Evolutionary conservation across 2,329 filamentous ascomycete genomes (phyloP).

Genomic region (Fusarium palustre): DNA sequence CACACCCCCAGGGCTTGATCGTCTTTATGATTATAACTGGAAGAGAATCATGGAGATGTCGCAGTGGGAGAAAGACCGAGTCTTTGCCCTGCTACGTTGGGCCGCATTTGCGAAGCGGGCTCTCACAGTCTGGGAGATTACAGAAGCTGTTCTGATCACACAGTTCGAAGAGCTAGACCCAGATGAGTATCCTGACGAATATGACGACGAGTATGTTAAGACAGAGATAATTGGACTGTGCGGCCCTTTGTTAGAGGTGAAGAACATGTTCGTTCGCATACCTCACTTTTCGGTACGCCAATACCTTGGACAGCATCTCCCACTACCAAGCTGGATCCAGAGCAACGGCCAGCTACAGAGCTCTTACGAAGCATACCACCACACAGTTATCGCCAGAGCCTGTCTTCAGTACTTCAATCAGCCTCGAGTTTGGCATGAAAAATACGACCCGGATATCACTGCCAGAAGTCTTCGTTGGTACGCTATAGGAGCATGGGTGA

Average conservation of each 20-base stretch:
- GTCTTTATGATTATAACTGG: slow-evolving; percentile 51
- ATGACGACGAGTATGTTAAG: slow-evolving; percentile 49
- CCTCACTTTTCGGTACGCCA: slow-evolving; percentile 41
- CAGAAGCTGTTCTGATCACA: slow-evolving; percentile 42
- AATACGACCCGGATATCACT: rapidly evolving
- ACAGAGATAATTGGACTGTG: slow-evolving; percentile 48
- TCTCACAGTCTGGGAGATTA: slow-evolving; percentile 40
- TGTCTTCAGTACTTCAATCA: neutral
- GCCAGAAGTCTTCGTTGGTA: neutral
- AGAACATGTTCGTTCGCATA: slow-evolving; percentile 19
- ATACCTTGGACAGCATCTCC: neutral
- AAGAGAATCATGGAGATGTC: slow-evolving; percentile 31
- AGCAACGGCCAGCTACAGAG: rapidly evolving
- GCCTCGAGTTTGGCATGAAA: neutral
- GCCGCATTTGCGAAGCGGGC: slow-evolving; percentile 41
- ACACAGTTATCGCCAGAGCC: neutral
- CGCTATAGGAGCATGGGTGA: rapidly evolving
- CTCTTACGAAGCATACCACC: rapidly evolving
- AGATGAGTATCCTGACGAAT: slow-evolving; percentile 43
- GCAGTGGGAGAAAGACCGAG: slow-evolving; percentile 34
- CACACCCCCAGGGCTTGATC: slow-evolving; percentile 45
- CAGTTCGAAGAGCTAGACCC: slow-evolving; percentile 30
- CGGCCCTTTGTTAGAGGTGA: slow-evolving; percentile 48
- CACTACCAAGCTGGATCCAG: neutral
- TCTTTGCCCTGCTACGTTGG: slow-evolving; percentile 49